Evolutionary conservation across 2,329 filamentous ascomycete species (phyloP).

Genomic region (Arthrobotrys sphaeroides): DNA sequence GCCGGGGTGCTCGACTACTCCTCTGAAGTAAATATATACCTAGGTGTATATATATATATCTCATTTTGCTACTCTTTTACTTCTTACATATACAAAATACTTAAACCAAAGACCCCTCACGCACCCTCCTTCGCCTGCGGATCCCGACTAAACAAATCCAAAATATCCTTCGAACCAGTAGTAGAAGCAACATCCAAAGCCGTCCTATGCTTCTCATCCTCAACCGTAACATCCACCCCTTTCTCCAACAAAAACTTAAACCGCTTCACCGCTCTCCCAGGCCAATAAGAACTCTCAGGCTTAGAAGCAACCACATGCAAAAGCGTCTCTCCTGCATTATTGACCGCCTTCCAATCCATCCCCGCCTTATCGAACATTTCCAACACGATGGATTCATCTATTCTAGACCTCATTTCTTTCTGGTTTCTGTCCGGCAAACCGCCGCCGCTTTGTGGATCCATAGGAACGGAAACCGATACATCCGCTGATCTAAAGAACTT

Average conservation of each 20-base stretch:
- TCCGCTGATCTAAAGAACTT: background rate
- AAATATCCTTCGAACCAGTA: background rate
- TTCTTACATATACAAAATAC: too few species aligned
- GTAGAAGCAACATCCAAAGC: slow-evolving; percentile 11
- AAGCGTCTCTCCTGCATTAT: slow-evolving; percentile 9
- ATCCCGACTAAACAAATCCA: slow-evolving; percentile 5
- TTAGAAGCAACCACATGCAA: slow-evolving; percentile 1
- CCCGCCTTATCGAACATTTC: slow-evolving; percentile 12
- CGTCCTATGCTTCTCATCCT: slow-evolving; percentile 15
- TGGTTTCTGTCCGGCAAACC: too few species aligned
- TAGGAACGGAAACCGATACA: background rate
- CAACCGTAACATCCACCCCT: slow-evolving; percentile 11
- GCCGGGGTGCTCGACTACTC: too few species aligned
- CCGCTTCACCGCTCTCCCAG: slow-evolving; percentile 4
- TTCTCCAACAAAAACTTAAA: slow-evolving; percentile 19
- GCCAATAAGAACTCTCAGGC: background rate
- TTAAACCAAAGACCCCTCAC: too few species aligned
- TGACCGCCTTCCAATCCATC: slow-evolving; percentile 21
- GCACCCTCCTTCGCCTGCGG: too few species aligned
- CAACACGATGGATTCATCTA: slow-evolving; percentile 1
- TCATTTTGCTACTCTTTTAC: too few species aligned
- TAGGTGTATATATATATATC: too few species aligned
- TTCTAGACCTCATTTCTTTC: background rate
- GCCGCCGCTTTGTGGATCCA: too few species aligned
- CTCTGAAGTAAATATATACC: too few species aligned